Evolutionary conservation across 2,329 filamentous ascomycete species (phyloP), one percentile per base, ranked within the genome.

Genomic region (Teratosphaeria epicoccoides): DNA sequence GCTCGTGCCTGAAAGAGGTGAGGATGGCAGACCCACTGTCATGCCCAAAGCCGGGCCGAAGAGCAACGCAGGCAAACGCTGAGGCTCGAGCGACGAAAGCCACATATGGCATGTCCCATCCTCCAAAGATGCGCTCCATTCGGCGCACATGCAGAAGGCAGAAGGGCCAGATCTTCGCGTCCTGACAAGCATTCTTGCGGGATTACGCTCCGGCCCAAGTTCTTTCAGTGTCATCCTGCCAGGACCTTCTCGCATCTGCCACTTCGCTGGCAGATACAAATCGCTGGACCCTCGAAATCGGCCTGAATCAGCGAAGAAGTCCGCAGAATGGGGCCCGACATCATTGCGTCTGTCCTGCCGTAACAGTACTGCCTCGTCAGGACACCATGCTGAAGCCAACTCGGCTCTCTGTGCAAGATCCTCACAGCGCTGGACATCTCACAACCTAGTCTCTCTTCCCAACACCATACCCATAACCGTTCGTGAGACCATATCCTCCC

Each of bases 401-500:
- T 23, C 11, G 4, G 17, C 23, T 7, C 2, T 23, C 20, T 24
- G 23, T 46, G 7, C 24, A 20, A 26, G 9, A 24, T 14, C 45
- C 23, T 24, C 9, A 40, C 22, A n/a, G 44, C 25, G 44, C 23
- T 6, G n/a, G 14, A n/a, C 1, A 28, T 12, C 22, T 23, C 17
- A 40, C 9, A 9, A 6, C 40, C 51, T 55, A 71, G 61, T 76
- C 73, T 53, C 70, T 70, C 64, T 76, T 76, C 24, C 68, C 68
- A 49, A 62, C 52, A 14, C 70, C 68, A 33, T 55, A 55, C 12
- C 57, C 57, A 50, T 55, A 52, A 62, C 55, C 54, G 52, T 60
- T 59, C 49, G 67, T 67, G 51, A 70, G 66, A 5, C 69, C 72
- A 66, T 75, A 74, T 0, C 73, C 70, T 10, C 70, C 71, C 45